A percentile compares a stretch with the other conserved stretches of the same genome.
phyloP scores from a whole-genome alignment of 2,329 filamentous ascomycete genomes.

The Bimuria novae-zelandiae region DNA sequence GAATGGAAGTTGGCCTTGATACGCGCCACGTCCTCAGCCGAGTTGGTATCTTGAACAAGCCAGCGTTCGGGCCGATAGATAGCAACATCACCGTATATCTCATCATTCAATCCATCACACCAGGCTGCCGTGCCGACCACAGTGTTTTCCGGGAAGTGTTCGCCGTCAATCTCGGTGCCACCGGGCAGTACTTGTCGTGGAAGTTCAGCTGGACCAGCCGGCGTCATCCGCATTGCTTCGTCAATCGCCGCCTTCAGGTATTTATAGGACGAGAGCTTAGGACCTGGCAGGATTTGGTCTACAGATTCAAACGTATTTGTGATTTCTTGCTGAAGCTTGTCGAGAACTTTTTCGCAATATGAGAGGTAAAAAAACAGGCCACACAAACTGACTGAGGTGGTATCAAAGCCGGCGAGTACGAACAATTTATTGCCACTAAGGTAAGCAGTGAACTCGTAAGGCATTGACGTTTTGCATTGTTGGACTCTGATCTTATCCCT shows the following conservation, averaged over 20 bases:
- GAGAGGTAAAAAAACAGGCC: slow-evolving; percentile 19
- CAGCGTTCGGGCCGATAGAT: slow-evolving; percentile 20
- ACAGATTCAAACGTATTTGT: slow-evolving; percentile 6
- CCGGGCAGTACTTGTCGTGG: neutral
- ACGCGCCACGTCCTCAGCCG: slow-evolving; percentile 6
- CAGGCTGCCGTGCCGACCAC: slow-evolving; percentile 20
- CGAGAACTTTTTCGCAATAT: slow-evolving; percentile 2
- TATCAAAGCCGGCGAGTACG: slow-evolving; percentile 12
- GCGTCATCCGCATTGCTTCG: slow-evolving; percentile 20
- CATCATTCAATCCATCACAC: slow-evolving; percentile 14
- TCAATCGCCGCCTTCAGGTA: slow-evolving; percentile 22
- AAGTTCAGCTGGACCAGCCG: neutral
- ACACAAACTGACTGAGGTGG: slow-evolving; percentile 9
- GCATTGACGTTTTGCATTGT: too few relatives aligned
- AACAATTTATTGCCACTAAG: too few relatives aligned
- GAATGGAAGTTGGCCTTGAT: slow-evolving; percentile 15
- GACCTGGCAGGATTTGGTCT: slow-evolving; percentile 12
- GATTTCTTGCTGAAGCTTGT: slow-evolving; percentile 16
- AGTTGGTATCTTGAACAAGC: slow-evolving; percentile 9
- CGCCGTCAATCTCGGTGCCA: slow-evolving; percentile 4
- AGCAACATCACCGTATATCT: slow-evolving; percentile 15
- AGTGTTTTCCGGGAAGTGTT: slow-evolving; percentile 15
- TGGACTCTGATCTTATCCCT: too few relatives aligned
- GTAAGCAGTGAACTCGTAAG: too few relatives aligned
- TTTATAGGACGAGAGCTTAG: slow-evolving; percentile 11